Conservation (phyloP, 1,139 yeast species). For the Hanseniaspora gamundiae region DNA sequence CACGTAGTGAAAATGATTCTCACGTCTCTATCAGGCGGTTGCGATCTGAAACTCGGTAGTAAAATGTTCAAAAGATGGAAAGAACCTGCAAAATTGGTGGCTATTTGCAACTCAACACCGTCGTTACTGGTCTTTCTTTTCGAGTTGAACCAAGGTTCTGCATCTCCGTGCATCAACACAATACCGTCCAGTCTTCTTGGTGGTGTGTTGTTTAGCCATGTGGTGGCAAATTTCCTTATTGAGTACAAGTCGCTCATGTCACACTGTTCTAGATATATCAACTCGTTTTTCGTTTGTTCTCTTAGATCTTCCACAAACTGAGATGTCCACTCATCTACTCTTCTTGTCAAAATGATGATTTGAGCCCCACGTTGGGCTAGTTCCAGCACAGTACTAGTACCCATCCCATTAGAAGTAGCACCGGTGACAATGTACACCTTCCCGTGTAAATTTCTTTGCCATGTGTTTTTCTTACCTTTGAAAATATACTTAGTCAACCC, state of each 20-base stretch:
- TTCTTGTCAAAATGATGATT: constrained; percentile 56
- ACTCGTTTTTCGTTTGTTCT: constrained; percentile 49
- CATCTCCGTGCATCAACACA: constrained; percentile 76
- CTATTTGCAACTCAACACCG: constrained; percentile 79
- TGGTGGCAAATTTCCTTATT: constrained; percentile 84
- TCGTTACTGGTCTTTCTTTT: constrained; percentile 53
- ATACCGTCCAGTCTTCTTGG: constrained; percentile 86
- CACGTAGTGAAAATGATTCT: constrained; percentile 68
- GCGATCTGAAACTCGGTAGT: constrained; percentile 71
- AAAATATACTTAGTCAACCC: constrained; percentile 55
- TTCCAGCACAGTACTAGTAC: constrained; percentile 62
- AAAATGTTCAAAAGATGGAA: constrained; percentile 68
- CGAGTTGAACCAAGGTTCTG: constrained; percentile 49
- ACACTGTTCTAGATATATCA: constrained; percentile 82
- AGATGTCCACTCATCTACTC: constrained; percentile 62
- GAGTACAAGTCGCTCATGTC: constrained; percentile 66
- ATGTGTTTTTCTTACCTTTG: constrained; percentile 66
- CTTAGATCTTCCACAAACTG: constrained; percentile 75
- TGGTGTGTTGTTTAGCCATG: constrained; percentile 84
- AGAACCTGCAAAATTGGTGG: constrained; percentile 70
- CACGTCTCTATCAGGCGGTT: constrained; percentile 91
- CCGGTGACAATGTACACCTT: constrained; percentile 76
- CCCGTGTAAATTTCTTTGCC: constrained; percentile 91
- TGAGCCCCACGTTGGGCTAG: constrained; percentile 82
- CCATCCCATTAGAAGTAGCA: constrained; percentile 78